Conservation (phyloP, 441 rosid genomes). For the Syzygium syzygioides region DNA sequence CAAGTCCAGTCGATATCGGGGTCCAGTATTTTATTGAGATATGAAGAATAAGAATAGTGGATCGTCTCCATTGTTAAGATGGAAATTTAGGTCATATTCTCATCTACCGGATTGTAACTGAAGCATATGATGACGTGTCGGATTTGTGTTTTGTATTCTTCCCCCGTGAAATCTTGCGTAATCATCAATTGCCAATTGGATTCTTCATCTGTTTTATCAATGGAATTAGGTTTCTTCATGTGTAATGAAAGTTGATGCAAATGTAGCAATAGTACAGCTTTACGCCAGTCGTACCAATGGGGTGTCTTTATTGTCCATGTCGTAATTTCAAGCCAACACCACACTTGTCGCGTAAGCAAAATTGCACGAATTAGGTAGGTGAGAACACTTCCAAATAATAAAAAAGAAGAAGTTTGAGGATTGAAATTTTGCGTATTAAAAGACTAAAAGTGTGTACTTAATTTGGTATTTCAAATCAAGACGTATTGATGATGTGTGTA, state of each 20-base stretch:
- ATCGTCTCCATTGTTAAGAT: background rate
- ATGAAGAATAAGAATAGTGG: background rate
- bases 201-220: background rate
- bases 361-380: background rate
- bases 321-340: background rate
- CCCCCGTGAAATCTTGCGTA: background rate
- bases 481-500: background rate
- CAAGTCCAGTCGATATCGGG: background rate
- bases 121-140: background rate
- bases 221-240: background rate
- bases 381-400: background rate
- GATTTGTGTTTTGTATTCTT: background rate
- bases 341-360: background rate
- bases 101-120: background rate
- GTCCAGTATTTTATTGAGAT: background rate
- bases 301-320: background rate
- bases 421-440: background rate
- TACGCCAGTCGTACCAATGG: background rate
- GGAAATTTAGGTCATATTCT: background rate
- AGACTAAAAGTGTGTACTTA: background rate
- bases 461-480: background rate
- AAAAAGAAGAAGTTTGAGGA: background rate
- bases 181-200: background rate
- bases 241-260: background rate
- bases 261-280: background rate